Conservation (phyloP, 495 filamentous ascomycete genomes). For the Cairneyella variabilis region DNA sequence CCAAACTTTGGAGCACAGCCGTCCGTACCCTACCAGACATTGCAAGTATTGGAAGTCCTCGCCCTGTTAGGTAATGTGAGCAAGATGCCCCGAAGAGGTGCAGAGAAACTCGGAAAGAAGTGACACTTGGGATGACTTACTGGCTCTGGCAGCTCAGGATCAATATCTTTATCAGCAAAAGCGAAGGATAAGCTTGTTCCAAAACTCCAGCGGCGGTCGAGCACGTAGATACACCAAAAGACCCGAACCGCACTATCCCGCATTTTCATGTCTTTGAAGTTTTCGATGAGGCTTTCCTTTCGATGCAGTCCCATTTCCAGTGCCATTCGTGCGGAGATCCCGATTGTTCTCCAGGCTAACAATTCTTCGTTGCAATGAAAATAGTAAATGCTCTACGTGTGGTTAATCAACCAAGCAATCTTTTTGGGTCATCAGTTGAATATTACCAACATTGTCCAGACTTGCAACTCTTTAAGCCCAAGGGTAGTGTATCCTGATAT, state of each 20-base stretch:
- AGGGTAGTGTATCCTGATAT: no score
- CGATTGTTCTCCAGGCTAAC: slow-evolving; percentile 70
- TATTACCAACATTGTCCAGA: not conserved
- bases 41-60: no score
- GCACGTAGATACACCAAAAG: not conserved
- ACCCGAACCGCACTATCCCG: not conserved
- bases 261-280: not conserved
- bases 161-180: not conserved
- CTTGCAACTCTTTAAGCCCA: no score
- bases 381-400: slow-evolving; percentile 65
- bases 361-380: slow-evolving; percentile 73
- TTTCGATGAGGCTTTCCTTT: not conserved
- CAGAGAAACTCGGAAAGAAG: no score
- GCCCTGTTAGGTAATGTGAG: no score
- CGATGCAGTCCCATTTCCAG: slow-evolving; percentile 74
- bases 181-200: not conserved
- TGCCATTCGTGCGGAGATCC: slow-evolving; percentile 65
- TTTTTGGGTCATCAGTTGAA: not conserved
- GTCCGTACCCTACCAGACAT: no score
- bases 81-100: no score
- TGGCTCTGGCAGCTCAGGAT: not conserved
- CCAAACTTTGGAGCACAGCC: no score
- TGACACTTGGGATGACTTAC: no score
- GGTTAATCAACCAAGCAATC: not conserved
- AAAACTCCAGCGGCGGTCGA: not conserved